Evolutionary conservation across 805 yeast species (phyloP).

Genomic region (Candida oleophila): DNA sequence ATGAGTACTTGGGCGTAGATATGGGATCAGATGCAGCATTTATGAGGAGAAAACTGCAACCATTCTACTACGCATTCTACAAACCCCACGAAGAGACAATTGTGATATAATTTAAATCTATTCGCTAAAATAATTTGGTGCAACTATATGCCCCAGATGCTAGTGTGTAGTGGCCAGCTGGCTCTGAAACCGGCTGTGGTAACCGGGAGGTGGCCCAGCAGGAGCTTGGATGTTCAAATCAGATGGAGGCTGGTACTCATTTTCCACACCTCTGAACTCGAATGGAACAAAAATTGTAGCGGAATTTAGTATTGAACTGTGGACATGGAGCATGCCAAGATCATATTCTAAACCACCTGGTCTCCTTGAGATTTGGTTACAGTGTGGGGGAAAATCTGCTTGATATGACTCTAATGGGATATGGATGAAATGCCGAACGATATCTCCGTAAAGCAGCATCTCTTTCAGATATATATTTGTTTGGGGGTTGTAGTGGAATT

Average conservation of each 20-base stretch:
- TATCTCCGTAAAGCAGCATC: background rate
- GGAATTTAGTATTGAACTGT: background rate
- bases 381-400: conserved; percentile 3
- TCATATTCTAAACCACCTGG: conserved; percentile 1
- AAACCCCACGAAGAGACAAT: no score
- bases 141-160: no score
- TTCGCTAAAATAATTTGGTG: no score
- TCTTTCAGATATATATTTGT: background rate
- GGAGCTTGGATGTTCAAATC: background rate
- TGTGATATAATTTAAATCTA: no score
- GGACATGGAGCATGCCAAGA: background rate
- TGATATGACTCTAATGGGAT: conserved; percentile 1
- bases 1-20: no score
- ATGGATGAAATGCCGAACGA: conserved; percentile 1
- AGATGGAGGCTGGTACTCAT: background rate
- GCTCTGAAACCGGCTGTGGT: background rate
- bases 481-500: background rate
- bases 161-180: background rate
- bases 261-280: conserved; percentile 1
- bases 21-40: no score
- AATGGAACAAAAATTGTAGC: conserved; percentile 1
- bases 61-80: no score
- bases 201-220: conserved; percentile 3
- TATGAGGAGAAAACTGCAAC: no score
- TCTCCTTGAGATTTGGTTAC: conserved; percentile 3